Evolutionary conservation across 2,329 filamentous ascomycete species (phyloP), one percentile per base, ranked within the genome.

Genomic region (Meredithiella fracta): DNA sequence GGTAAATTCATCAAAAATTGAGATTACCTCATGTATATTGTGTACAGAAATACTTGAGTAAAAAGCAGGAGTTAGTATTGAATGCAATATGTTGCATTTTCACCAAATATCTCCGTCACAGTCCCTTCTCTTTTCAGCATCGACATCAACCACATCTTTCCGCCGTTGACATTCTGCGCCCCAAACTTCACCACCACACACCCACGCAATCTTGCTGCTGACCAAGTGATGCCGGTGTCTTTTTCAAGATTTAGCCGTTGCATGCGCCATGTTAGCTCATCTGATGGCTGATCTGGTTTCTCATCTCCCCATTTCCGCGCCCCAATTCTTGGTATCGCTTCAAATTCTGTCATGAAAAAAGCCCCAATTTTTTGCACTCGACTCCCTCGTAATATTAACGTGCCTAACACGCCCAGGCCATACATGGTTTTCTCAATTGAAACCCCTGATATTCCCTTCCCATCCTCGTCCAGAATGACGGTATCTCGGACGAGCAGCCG

Each of bases 151-250:
- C 90, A 97, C 50, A 77, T 71, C 61, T 86, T 79, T 3, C 83
- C 89, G 25, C 83, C 84, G 66, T 97, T 89, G 23, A 95, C 83
- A 47, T 83, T 83, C 55, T 74, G 76, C 1, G 90, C 86, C 1
- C 86, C 88, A 66, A 97, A 94, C 67, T 97, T 97, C 62, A 97
- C 84, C 25, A 96, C 76, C 2, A 92, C 83, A 64, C 91, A 95
- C 3, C 87, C 84, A 54, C 89, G 77, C 34, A 94, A 80, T 25
- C 76, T 77, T 14, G 89, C 86, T 11, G 85, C 86, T 25, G 88
- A 90, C 87, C 89, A 95, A 2, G 91, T 72, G 2, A 94, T 67
- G 15, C 77, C 77, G 51, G 76, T 71, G 8, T 68, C 64, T 59
- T 69, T 74, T 66, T 92, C 85, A 64, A 73, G 71, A 55, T 67